Conservation (phyloP, 768 basidiomycete species). For the Rhodotorula diobovata region DNA sequence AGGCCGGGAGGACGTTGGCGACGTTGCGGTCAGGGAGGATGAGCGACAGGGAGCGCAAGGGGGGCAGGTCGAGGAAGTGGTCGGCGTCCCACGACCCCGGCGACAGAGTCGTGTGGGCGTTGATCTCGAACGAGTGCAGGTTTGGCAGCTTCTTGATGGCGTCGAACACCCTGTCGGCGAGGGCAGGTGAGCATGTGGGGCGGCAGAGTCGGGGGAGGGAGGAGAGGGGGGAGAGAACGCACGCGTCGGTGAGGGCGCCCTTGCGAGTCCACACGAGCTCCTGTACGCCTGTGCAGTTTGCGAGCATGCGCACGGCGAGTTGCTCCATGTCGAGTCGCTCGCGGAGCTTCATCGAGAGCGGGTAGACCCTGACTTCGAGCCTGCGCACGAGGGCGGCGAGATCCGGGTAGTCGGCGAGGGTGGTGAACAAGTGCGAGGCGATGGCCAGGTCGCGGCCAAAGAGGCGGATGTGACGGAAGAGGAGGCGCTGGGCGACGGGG, state of each 20-base stretch:
- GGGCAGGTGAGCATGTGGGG: neutral
- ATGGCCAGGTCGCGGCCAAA: slow-evolving; percentile 33
- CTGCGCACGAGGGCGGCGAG: slow-evolving; percentile 18
- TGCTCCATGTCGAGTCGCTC: slow-evolving; percentile 15
- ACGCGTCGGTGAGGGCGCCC: slow-evolving; percentile 29
- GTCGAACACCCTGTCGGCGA: slow-evolving; percentile 9
- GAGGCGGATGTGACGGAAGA: slow-evolving; percentile 19
- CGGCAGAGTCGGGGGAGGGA: no score
- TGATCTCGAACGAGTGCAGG: slow-evolving; percentile 25
- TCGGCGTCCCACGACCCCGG: slow-evolving; percentile 28
- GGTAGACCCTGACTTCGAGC: slow-evolving; percentile 35
- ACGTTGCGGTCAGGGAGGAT: slow-evolving; percentile 35
- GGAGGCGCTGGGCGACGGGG: neutral
- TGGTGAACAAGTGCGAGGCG: slow-evolving; percentile 5
- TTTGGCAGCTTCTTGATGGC: slow-evolving; percentile 15
- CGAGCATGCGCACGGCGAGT: slow-evolving; percentile 15
- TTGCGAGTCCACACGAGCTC: slow-evolving; percentile 35
- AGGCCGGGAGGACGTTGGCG: slow-evolving; percentile 17
- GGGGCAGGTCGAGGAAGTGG: slow-evolving; percentile 21
- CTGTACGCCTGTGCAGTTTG: slow-evolving; percentile 6
- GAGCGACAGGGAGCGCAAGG: slow-evolving; percentile 24
- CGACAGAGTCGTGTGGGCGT: slow-evolving; percentile 28
- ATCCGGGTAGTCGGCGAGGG: slow-evolving; percentile 4
- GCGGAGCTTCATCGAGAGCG: slow-evolving; percentile 11
- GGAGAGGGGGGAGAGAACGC: neutral